These are phyloP conservation scores for Dactylis glomerata DNA, from an alignment of 176 grass and related monocot species.

Conservation along the genomic window DNA sequence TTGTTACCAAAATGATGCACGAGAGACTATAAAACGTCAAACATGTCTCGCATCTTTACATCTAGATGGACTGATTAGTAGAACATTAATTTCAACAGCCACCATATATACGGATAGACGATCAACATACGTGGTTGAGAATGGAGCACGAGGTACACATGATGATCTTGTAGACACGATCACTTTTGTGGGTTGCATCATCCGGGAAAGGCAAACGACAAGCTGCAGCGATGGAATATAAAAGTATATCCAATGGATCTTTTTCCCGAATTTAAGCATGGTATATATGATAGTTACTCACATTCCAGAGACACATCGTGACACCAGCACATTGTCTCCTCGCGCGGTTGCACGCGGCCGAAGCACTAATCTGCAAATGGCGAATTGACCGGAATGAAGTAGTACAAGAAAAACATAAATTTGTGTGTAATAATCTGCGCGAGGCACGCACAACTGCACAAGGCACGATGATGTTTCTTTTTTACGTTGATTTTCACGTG, in stretches of 20 bases:
- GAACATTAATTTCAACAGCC: background rate
- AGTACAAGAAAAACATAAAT: background rate
- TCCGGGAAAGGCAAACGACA: background rate
- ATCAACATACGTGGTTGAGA: background rate
- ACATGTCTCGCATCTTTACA: background rate
- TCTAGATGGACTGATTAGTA: background rate
- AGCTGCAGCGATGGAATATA: background rate
- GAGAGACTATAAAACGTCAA: background rate
- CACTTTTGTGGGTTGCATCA: background rate
- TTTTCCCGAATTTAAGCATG: constrained; percentile 8
- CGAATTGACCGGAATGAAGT: too few relatives aligned
- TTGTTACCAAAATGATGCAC: background rate
- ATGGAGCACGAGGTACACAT: background rate
- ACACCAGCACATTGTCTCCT: too few relatives aligned
- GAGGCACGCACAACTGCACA: too few relatives aligned
- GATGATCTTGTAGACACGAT: constrained; percentile 14
- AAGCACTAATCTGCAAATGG: too few relatives aligned
- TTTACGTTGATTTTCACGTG: background rate
- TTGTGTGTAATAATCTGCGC: background rate
- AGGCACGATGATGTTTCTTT: too few relatives aligned
- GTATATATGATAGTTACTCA: background rate
- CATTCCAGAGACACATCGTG: background rate
- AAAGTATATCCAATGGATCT: background rate
- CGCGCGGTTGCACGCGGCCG: too few relatives aligned
- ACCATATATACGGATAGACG: background rate